Evolutionary conservation across 257 asterid species (phyloP).

Genomic region (Fraxinus quadrangulata): DNA sequence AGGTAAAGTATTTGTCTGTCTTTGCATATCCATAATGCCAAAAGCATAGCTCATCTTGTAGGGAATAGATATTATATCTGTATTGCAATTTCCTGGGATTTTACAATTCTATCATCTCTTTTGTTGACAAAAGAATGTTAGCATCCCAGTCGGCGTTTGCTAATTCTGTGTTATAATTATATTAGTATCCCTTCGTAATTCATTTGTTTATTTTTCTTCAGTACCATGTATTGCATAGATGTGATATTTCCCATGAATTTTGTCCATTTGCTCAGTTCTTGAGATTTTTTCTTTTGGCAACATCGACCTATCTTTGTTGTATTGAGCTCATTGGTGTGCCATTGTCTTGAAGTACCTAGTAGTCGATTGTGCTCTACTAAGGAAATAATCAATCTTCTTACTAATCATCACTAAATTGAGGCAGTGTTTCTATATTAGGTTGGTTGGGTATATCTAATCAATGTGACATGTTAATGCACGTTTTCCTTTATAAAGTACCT

Average conservation of each 20-base stretch:
- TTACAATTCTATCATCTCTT: background rate
- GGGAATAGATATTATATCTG: background rate
- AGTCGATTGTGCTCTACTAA: background rate
- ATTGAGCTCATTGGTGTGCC: background rate
- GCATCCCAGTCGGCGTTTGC: background rate
- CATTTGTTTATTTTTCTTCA: background rate
- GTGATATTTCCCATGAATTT: background rate
- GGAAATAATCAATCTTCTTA: background rate
- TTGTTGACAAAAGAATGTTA: background rate
- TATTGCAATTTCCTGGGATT: background rate
- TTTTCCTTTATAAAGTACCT: background rate
- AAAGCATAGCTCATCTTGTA: background rate
- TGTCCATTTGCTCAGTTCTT: background rate
- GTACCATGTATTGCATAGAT: background rate
- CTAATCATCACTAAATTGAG: background rate
- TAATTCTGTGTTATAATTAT: background rate
- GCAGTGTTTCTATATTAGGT: background rate
- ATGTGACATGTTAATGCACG: background rate
- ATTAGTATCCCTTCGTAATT: background rate
- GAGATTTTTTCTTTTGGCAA: background rate
- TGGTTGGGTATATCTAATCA: background rate
- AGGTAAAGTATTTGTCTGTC: slow-evolving; percentile 38
- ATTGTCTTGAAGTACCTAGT: background rate
- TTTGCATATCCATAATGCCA: background rate
- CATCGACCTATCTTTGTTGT: background rate